Base-by-base conservation (phyloP, 2,329 filamentous ascomycete genomes). In the Ascochyta rabiei region DNA sequence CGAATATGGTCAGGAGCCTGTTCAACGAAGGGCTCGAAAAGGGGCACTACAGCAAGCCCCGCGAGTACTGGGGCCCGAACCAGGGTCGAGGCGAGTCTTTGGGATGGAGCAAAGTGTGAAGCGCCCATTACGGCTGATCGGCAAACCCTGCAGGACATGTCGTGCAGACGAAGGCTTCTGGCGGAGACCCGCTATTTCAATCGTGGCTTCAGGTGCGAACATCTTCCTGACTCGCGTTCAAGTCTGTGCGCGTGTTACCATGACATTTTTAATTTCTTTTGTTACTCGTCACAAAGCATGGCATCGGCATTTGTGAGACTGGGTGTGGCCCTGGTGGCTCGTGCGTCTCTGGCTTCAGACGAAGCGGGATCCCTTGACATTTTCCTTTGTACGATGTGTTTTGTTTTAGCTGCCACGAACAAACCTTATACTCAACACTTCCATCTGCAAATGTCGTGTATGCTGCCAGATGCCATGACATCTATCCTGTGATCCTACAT, bases 41-140 rank as follows among this genome's bases (percentile, higher is more conserved):
- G 7, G 77, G 77, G 16, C 73, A 77, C 24, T 79, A 76, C 57
- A 67, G 62, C 4, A 67, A 70, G 0, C 64, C 65, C 23, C 68
- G 66, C 34, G 67, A 71, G 21, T 80, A 74, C 55, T 80, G 77
- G 77, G 72, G 72, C 10, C 54, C 63, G 23, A 60, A 75, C 18
- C 68, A 75, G 48, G 73, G 73, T 2, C 58, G 63, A 39, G 59
- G 61, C 13, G 66, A 71, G 58, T 60, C 64, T 12, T 54, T 72
- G 33, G 73, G 73, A 4, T 75, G 73, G 73, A 64, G 68, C 35
- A 72, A 68, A 43, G 72, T 75, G 2, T 75, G 56, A 71, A 53
- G 55, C 31, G 18, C 34, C 16, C 16, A 23, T 10, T 39, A 34
- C 41, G 40, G 19, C 39, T 33, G 40, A 46, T 56, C 30, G 41